phyloP scores from a whole-genome alignment of 495 filamentous ascomycete species.

The Penicillium arizonense region DNA sequence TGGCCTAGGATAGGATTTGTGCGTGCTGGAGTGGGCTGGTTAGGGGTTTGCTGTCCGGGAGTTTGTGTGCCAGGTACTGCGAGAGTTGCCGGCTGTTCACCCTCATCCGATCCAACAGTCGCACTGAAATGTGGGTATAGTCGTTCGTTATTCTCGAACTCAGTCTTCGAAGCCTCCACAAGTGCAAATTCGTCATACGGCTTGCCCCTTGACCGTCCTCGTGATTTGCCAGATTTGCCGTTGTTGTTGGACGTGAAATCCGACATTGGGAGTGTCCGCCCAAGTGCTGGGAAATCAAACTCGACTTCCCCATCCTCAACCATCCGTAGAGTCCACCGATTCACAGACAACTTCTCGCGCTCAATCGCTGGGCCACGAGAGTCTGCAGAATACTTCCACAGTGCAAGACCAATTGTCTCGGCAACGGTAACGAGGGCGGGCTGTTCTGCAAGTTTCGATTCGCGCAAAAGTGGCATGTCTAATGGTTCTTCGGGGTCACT shows the following conservation, averaged over 20 bases:
- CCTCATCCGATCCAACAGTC: slow-evolving; percentile 48
- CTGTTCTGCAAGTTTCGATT: slow-evolving; percentile 68
- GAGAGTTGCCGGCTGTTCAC: slow-evolving; percentile 34
- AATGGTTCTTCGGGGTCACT: slow-evolving; percentile 64
- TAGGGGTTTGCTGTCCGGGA: slow-evolving; percentile 21
- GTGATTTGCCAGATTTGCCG: slow-evolving; percentile 51
- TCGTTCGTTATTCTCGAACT: slow-evolving; percentile 75
- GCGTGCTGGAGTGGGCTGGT: slow-evolving; percentile 23
- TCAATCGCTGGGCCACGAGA: slow-evolving; percentile 69
- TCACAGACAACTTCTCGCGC: slow-evolving; percentile 73
- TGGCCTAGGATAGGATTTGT: slow-evolving; percentile 58
- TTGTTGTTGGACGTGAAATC: slow-evolving; percentile 94
- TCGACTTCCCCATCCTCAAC: slow-evolving; percentile 95
- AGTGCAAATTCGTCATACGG: slow-evolving; percentile 93
- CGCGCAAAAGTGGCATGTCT: slow-evolving; percentile 74
- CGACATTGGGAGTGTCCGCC: slow-evolving; percentile 71
- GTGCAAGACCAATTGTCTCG: slow-evolving; percentile 84
- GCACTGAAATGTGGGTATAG: slow-evolving; percentile 70
- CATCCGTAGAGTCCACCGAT: slow-evolving; percentile 91
- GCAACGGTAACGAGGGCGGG: slow-evolving; percentile 72
- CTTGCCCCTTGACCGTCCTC: slow-evolving; percentile 73
- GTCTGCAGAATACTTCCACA: slow-evolving; percentile 87
- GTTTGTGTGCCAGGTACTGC: slow-evolving; percentile 40
- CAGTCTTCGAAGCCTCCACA: slow-evolving; percentile 72
- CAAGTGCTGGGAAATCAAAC: slow-evolving; percentile 87